Evolutionary conservation across 2,329 filamentous ascomycete species (phyloP).

Genomic region (Rhexocercosporidium sp.): DNA sequence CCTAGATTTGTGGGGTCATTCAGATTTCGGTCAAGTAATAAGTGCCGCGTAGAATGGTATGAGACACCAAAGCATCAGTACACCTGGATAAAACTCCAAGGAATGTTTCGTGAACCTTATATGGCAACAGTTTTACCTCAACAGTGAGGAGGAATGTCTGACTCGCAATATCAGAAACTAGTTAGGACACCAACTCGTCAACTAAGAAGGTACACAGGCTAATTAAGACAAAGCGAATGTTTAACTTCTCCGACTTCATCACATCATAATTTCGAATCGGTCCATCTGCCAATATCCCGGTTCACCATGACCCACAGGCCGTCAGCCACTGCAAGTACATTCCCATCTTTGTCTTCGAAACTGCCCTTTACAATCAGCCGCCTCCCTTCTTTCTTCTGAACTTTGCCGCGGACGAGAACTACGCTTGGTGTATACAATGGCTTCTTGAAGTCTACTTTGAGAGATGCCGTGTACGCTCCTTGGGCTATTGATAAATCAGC

Average conservation of each 20-base stretch:
- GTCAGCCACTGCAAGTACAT: slow-evolving; percentile 22
- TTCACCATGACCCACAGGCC: slow-evolving; percentile 27
- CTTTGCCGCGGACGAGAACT: slow-evolving; percentile 36
- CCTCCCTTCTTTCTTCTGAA: slow-evolving; percentile 38
- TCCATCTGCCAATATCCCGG: slow-evolving; percentile 28
- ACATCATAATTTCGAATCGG: slow-evolving; percentile 10
- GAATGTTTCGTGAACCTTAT: no score
- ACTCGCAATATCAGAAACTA: no score
- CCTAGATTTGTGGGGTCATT: not conserved
- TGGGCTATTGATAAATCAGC: slow-evolving; percentile 23
- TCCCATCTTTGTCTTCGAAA: slow-evolving; percentile 40
- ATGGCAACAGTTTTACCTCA: no score
- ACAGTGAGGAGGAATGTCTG: no score
- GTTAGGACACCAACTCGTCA: no score
- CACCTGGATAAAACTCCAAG: no score
- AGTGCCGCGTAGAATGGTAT: not conserved
- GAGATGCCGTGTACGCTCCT: slow-evolving; percentile 37
- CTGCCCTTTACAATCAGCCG: slow-evolving; percentile 36
- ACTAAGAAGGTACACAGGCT: not conserved
- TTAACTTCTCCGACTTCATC: no score
- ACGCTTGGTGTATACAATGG: slow-evolving; percentile 37
- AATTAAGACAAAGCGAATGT: not conserved
- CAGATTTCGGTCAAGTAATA: not conserved
- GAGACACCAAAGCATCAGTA: no score
- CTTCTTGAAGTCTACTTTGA: slow-evolving; percentile 38